Evolutionary conservation across 768 basidiomycete species (phyloP).

Genomic region (Hemileccinum rubropunctum): DNA sequence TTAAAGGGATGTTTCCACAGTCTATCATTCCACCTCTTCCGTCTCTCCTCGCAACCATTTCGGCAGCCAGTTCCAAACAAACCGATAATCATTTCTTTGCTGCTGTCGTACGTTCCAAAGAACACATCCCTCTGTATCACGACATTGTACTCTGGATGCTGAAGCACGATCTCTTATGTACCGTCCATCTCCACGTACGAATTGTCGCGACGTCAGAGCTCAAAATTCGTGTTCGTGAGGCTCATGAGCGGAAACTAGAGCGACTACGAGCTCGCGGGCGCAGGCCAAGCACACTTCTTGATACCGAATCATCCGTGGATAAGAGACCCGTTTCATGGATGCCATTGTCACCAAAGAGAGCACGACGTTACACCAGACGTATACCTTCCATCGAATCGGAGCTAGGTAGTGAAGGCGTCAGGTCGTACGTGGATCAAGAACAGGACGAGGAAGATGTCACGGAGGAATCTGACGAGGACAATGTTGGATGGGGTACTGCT

Average conservation of each 20-base stretch:
- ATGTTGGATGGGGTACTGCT: conserved; percentile 47
- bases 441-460: conserved; percentile 29
- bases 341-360: conserved; percentile 53
- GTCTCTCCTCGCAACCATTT: conserved; percentile 70
- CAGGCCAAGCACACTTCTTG: conserved; percentile 14
- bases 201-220: conserved; percentile 75
- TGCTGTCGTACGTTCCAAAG: conserved; percentile 68
- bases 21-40: conserved; percentile 68
- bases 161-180: conserved; percentile 79
- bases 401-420: conserved; percentile 38
- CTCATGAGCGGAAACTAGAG: conserved; percentile 38
- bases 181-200: conserved; percentile 82
- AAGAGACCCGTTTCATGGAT: conserved; percentile 41
- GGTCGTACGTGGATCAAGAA: conserved; percentile 30
- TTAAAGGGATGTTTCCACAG: conserved; percentile 57
- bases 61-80: conserved; percentile 61
- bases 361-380: conserved; percentile 44
- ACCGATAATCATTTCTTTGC: conserved; percentile 76
- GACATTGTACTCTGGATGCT: conserved; percentile 91
- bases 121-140: conserved; percentile 66
- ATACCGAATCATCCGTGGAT: conserved; percentile 19
- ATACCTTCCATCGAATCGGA: conserved; percentile 47
- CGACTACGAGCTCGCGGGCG: conserved; percentile 23
- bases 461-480: conserved; percentile 46
- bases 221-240: conserved; percentile 63